Base-by-base conservation (phyloP, 805 yeast species). In the Kazachstania taianensis region DNA sequence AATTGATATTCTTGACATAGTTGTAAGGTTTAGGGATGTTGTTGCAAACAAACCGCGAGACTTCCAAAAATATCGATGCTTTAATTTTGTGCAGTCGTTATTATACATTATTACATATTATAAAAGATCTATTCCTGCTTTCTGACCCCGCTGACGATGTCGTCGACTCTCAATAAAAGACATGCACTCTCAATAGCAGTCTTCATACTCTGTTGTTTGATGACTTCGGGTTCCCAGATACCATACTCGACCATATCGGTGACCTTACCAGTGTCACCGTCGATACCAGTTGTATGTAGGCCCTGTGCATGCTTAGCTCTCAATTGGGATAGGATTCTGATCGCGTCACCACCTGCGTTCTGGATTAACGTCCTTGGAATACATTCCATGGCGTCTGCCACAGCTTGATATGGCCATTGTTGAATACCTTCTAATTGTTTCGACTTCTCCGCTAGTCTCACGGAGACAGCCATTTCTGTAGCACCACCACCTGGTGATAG, bases 401-500 rank as follows among this genome's bases (percentile, higher is more conserved):
- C 97, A 3, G 97, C 96, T 63, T 84, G 92, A 63, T 92, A 92
- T 33, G 99, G 99, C 94, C 95, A 89, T 65, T 92, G 98, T 40
- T 82, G 87, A 39, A 89, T 81, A 42, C 97, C 98, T 59, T 86
- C 96, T 47, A 92, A 74, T 34, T 77, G 70, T 66, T 86, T 89
- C 33, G 97, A 96, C 64, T 75, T 80, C 57, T 87, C 96, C 13
- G 94, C 73, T 41, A 92, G 70, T 46, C 70, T 75, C 20, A 92
- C 96, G 41, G 89, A 72, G 27, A 92, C 86, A 3, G 97, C 97
- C 97, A 92, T 92, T 66, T 92, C 98, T 20, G 96, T 89, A 36
- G 99, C 98, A 41, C 99, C 98, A 42, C 98, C 99, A 52, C 99
- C 99, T 33, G 99, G 99, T 2, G 95, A 73, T 55, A 92, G 72